These are phyloP conservation scores for Pseudoperonospora humuli DNA, from an alignment of 352 stramenopile genomes.

Conservation along the genomic window DNA sequence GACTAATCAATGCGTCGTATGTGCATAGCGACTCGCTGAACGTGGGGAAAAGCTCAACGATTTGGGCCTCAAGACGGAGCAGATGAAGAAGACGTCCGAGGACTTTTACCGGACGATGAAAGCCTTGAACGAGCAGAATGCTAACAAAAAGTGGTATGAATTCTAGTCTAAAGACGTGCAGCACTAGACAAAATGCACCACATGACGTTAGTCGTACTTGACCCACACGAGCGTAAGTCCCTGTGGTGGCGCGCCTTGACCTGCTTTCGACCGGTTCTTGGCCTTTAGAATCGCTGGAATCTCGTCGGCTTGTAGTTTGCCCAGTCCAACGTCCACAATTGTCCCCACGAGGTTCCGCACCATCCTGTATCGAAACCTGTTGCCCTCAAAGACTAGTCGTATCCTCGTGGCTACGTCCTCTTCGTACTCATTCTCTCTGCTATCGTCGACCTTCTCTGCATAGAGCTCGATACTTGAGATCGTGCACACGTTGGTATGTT, in stretches of 20 bases:
- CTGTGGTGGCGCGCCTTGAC: slow-evolving; percentile 59
- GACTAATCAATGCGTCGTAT: too few relatives aligned
- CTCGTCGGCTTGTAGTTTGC: slow-evolving; percentile 28
- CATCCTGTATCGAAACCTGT: slow-evolving; percentile 84
- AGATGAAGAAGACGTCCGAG: slow-evolving; percentile 75
- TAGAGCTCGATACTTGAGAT: slow-evolving; percentile 34
- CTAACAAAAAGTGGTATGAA: slow-evolving; percentile 84
- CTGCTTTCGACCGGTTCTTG: slow-evolving; percentile 42
- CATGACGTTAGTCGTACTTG: slow-evolving; percentile 19
- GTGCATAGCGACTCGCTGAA: slow-evolving; percentile 55
- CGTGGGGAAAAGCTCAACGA: slow-evolving; percentile 73
- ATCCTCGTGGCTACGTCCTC: slow-evolving; percentile 27
- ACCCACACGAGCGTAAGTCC: slow-evolving; percentile 47
- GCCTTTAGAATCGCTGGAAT: slow-evolving; percentile 43
- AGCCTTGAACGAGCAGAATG: slow-evolving; percentile 78
- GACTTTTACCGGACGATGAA: slow-evolving; percentile 84
- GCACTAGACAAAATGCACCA: slow-evolving; percentile 9
- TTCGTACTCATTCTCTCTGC: slow-evolving; percentile 17
- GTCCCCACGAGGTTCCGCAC: slow-evolving; percentile 76
- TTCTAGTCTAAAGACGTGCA: slow-evolving; percentile 29
- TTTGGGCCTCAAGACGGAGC: slow-evolving; percentile 68
- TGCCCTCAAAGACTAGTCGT: slow-evolving; percentile 46
- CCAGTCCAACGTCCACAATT: slow-evolving; percentile 65
- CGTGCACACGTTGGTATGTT: slow-evolving; percentile 46
- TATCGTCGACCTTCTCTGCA: slow-evolving; percentile 6